Percentiles rank a stretch among this genome's conserved stretches.
Conservation (phyloP, 352 stramenopile species). For the Phytophthora sp. region DNA sequence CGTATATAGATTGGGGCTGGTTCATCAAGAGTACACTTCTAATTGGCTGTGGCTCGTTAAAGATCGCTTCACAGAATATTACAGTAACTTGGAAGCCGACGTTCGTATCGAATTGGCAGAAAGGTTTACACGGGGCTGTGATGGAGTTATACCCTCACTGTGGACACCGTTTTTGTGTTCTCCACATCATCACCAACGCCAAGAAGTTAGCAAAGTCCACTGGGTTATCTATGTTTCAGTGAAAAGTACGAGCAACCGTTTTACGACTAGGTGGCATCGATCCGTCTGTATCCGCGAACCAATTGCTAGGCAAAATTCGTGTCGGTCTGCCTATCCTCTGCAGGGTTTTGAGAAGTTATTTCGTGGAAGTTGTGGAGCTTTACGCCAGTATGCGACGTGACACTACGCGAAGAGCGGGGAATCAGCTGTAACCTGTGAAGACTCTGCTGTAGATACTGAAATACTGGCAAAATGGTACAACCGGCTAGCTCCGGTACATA, state of each 20-base stretch:
- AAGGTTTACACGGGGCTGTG: background rate
- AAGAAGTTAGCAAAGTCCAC: background rate
- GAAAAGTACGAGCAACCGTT: background rate
- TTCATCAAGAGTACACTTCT: background rate
- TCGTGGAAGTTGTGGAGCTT: background rate
- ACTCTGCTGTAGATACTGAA: background rate
- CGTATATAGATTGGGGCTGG: background rate
- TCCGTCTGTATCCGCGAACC: background rate
- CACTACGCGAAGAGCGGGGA: background rate
- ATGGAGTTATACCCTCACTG: background rate
- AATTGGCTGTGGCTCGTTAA: background rate
- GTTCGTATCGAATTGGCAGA: slow-evolving; percentile 1
- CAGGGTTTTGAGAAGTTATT: slow-evolving; percentile 6
- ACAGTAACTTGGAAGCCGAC: background rate
- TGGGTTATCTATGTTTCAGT: slow-evolving; percentile 1
- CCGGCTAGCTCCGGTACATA: background rate
- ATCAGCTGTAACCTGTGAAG: background rate
- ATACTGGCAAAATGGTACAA: background rate
- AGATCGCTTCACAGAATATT: background rate
- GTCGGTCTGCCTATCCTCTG: background rate
- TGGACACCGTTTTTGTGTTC: slow-evolving; percentile 5
- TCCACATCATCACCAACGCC: slow-evolving; percentile 5
- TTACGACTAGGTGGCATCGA: slow-evolving; percentile 11
- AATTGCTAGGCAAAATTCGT: slow-evolving; percentile 3
- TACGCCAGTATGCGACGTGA: background rate